A percentile compares a stretch with the other conserved stretches of the same genome.
These are phyloP conservation scores for Physcia stellaris DNA, from an alignment of 495 filamentous ascomycete genomes.

Conservation along the genomic window DNA sequence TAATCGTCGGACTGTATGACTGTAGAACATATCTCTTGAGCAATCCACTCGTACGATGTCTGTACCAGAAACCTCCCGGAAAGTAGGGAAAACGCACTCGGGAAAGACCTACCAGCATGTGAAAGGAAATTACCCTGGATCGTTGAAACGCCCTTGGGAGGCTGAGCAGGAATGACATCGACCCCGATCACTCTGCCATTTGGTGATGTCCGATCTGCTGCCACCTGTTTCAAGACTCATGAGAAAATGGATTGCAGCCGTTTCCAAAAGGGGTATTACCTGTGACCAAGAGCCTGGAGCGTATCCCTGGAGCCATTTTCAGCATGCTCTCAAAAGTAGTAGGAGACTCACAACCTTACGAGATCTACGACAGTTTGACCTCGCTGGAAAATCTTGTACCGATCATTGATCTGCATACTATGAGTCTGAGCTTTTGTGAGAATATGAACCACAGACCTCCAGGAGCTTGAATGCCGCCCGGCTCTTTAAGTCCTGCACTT, in stretches of 20 bases:
- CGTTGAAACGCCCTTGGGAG: conserved; percentile 75
- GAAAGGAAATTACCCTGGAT: conserved; percentile 89
- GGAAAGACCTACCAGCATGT: no score
- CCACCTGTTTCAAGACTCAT: conserved; percentile 43
- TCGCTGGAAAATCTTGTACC: conserved; percentile 59
- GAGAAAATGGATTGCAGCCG: background rate
- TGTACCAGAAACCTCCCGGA: no score
- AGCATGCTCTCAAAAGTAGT: conserved; percentile 3
- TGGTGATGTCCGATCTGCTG: conserved; percentile 59
- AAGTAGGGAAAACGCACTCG: no score
- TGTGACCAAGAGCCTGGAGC: conserved; percentile 94
- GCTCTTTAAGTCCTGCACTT: conserved; percentile 64
- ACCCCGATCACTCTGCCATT: conserved; percentile 74
- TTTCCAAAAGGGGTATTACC: conserved; percentile 30
- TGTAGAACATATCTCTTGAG: no score
- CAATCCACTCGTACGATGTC: no score
- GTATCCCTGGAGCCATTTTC: conserved; percentile 49
- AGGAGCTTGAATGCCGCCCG: conserved; percentile 88
- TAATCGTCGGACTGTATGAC: no score
- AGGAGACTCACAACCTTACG: conserved; percentile 24
- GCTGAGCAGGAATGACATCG: conserved; percentile 83
- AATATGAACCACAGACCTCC: conserved; percentile 39
- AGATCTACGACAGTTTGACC: conserved; percentile 84
- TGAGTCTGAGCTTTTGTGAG: background rate
- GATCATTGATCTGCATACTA: conserved; percentile 53